Evolutionary conservation across 1,284 basidiomycete species (phyloP).

Genomic region (Pyrrhoderma noxium): DNA sequence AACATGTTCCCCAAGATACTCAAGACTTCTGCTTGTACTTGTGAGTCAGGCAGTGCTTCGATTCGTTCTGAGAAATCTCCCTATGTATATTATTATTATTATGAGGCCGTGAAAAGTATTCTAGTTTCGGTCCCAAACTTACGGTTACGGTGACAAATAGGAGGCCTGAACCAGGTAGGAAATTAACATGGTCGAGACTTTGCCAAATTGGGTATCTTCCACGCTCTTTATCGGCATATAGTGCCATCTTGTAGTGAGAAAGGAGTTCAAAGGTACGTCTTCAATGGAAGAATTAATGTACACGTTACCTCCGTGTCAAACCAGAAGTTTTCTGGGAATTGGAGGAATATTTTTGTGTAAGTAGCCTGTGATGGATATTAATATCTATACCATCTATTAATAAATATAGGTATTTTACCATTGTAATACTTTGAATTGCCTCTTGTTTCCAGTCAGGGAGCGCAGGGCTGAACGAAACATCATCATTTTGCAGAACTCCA

Average conservation of each 20-base stretch:
- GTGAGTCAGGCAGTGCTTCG: constrained; percentile 40
- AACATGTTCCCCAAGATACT: constrained; percentile 51
- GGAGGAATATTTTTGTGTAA: constrained; percentile 67
- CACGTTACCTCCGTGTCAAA: constrained; percentile 51
- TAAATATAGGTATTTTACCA: constrained; percentile 35
- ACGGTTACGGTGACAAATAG: constrained; percentile 63
- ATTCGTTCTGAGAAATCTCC: constrained; percentile 53
- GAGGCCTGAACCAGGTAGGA: constrained; percentile 55
- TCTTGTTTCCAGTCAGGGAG: constrained; percentile 60
- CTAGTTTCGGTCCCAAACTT: constrained; percentile 17
- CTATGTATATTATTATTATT: constrained; percentile 31
- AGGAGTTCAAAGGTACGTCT: background rate
- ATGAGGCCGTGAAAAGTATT: background rate
- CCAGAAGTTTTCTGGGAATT: constrained; percentile 63
- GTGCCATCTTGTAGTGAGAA: constrained; percentile 37
- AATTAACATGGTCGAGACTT: constrained; percentile 50
- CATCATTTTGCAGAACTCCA: constrained; percentile 55
- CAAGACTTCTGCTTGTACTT: constrained; percentile 48
- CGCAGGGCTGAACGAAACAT: constrained; percentile 47
- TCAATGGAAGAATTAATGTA: background rate
- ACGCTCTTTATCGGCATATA: constrained; percentile 57
- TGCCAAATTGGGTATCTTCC: constrained; percentile 69
- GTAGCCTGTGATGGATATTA: constrained; percentile 33
- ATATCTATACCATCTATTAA: background rate
- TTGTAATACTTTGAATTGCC: constrained; percentile 57